Conservation (phyloP, 257 asterid species). For the Capsicum pubescens region DNA sequence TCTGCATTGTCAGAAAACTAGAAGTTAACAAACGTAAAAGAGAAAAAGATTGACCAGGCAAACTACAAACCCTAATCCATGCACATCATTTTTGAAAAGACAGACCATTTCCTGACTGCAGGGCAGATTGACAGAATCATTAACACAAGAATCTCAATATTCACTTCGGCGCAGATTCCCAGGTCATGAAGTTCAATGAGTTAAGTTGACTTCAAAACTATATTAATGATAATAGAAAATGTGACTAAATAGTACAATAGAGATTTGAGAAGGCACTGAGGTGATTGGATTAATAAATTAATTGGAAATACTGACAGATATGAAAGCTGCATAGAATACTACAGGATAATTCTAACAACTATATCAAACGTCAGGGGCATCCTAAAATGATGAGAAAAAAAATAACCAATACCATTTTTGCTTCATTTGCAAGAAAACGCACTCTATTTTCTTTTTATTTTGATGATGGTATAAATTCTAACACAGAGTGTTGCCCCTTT, state of each 20-base stretch:
- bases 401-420: not conserved
- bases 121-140: too few relatives aligned
- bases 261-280: slow-evolving; percentile 11
- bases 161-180: too few relatives aligned
- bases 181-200: too few relatives aligned
- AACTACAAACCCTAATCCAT: not conserved
- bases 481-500: not conserved
- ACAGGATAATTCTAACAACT: not conserved
- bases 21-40: slow-evolving; percentile 24
- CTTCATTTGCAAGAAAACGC: slow-evolving; percentile 6
- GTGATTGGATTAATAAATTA: slow-evolving; percentile 10
- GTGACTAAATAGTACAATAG: not conserved
- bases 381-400: slow-evolving; percentile 15
- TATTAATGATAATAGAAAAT: too few relatives aligned
- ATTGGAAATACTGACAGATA: not conserved
- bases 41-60: slow-evolving; percentile 16
- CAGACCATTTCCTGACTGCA: too few relatives aligned
- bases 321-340: not conserved
- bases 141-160: too few relatives aligned
- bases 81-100: not conserved
- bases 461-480: not conserved
- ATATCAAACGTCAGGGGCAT: not conserved
- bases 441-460: not conserved
- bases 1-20: slow-evolving; percentile 50
- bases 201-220: too few relatives aligned